Evolutionary conservation across 495 filamentous ascomycete genomes (phyloP), one percentile per base, ranked within the genome.

Genomic region (Echria macrotheca): DNA sequence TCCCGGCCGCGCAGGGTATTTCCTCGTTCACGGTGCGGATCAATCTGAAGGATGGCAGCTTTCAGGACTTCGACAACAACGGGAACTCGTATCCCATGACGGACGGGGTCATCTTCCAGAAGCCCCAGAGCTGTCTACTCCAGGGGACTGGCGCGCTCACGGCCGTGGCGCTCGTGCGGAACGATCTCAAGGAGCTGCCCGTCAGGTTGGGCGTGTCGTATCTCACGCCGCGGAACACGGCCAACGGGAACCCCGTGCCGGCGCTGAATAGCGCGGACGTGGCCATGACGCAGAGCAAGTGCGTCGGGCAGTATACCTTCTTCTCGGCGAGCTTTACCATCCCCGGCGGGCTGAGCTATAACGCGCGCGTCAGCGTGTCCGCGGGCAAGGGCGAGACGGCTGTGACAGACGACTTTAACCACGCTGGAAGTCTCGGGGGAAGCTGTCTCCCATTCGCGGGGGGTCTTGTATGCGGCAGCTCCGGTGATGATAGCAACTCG

Each of bases 281-380:
- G 6, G 46, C 64, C 6, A 79, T 83, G 75, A 58, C 64, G 3
- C 59, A 74, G 50, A 70, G 73, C 9, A 49, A 65, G 28, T 74
- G 77, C 29, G 59, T 75, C 26, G 80, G 80, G 5, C 52, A 55
- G 6, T 81, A 83, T 49, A 75, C 66, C 14, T 66, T 82, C 21
- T 81, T 75, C 54, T 71, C 67, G 8, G 76, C 65, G 1, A 71
- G 58, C 37, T 74, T 70, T 50, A 59, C 71, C 31, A 63, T 75
- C 33, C 56, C 66, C 18, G 71, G 66, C 11, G 69, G 71, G 15
- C 64, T 72, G 33, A 72, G 65, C 40, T 69, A 70, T 56, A 72
- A 72, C 29, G 69, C 75, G n/a, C 64, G 67, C 23, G 59, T 80
- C 43, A 74, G 69, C 32, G 65, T 79, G 18, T 67, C 61, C 18